These are phyloP conservation scores for Aspergillus leporis DNA, from an alignment of 495 filamentous ascomycete species.

Conservation along the genomic window DNA sequence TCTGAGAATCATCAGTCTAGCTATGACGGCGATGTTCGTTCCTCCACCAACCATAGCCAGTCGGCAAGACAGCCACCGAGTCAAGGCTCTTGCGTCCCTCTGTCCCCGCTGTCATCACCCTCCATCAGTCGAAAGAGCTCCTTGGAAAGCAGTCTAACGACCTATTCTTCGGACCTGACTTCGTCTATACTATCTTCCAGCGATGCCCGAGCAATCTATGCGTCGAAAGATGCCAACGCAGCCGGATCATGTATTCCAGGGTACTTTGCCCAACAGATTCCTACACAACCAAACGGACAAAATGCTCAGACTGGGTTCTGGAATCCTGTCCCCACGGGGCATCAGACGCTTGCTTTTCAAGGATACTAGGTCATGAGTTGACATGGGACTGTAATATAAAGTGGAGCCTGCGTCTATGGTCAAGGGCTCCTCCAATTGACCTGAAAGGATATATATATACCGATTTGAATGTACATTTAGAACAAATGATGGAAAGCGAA, in stretches of 20 bases:
- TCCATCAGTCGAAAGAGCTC: conserved; percentile 23
- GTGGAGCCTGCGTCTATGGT: neutral
- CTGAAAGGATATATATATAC: neutral
- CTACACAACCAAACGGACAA: conserved; percentile 10
- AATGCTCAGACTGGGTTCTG: conserved; percentile 16
- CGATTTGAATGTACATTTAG: neutral
- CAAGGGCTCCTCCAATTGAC: neutral
- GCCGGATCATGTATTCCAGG: conserved; percentile 16
- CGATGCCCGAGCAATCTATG: conserved; percentile 6
- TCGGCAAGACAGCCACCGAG: conserved; percentile 12
- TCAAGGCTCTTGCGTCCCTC: conserved; percentile 11
- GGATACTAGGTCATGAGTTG: conserved; percentile 11
- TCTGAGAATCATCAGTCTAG: conserved; percentile 17
- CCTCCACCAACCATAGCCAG: conserved; percentile 1
- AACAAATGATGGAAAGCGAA: neutral
- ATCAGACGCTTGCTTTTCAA: conserved; percentile 17
- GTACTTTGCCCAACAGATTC: conserved; percentile 21
- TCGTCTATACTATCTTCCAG: conserved; percentile 15
- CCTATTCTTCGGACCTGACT: conserved; percentile 19
- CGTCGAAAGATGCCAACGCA: conserved; percentile 10
- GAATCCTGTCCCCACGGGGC: conserved; percentile 11
- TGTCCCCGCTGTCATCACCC: conserved; percentile 20
- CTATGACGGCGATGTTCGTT: neutral
- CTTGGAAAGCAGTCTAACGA: conserved; percentile 20
- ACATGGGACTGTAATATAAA: neutral